Base-by-base conservation (phyloP, 306 rosid species). In the Prosopis cineraria region DNA sequence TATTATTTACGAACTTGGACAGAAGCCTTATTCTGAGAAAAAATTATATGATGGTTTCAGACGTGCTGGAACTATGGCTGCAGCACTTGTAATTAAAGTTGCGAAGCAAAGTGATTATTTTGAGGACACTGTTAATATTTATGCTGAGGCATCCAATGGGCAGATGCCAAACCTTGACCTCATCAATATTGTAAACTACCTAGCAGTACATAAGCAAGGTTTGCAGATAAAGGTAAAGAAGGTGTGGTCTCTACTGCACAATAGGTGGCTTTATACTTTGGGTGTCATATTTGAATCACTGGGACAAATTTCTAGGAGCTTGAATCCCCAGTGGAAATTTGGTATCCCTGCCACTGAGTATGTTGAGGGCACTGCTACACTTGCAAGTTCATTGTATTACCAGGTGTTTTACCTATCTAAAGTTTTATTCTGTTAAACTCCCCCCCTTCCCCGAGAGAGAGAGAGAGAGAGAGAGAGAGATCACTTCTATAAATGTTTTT, bases 91-190 rank as follows among this genome's bases (percentile, higher is more conserved):
- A 52, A 84, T 95, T 75, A 92, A 95, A 85, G 97, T 93, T 73
- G 75, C 82, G 5, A 93, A 90, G 77, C 79, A 70, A 76, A 84
- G 85, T 58, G 80, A 86, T 85, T 86, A 60, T 63, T 83, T 79
- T 64, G 97, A 91, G 79, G 97, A 95, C 76, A 88, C 89, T 85
- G 89, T 95, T 29, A 81, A 84, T 82, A 81, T 93, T 71, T 89
- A 88, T 83, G 96, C 98, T 10, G 98, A 95, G 86, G 93, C 96
- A 43, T 91, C 98, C 44, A 95, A 95, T 5, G 98, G 98, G 36
- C 96, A 93, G 89, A 95, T 95, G 98, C 98, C 97, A 68, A 95
- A 93, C 80, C 97, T 95, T 27, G 98, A 95, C 83, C 97, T 95
- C 72, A 87, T 95, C 86, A 95, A 95, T 88, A 82, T 90, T 11